Evolutionary conservation across 2,329 filamentous ascomycete genomes (phyloP), one percentile per base, ranked within the genome.

Genomic region (Cladobotryum mycophilum): DNA sequence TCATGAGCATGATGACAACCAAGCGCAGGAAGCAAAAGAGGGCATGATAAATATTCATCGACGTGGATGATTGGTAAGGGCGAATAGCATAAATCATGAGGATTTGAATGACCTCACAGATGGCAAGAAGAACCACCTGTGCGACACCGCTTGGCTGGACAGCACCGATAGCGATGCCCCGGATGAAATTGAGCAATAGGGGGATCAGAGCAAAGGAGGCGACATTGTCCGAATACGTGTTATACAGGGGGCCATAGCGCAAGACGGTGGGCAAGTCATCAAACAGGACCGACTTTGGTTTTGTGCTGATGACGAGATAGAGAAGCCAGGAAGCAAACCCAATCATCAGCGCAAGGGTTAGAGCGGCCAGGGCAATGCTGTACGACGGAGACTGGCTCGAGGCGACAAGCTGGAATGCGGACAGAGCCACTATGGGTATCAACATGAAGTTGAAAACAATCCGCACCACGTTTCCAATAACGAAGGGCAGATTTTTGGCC

Each of bases 1-100:
- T 81, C 75, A 88, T 89, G 49, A 92, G 72, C 49, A 92, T 73
- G 43, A 90, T 79, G 0, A 86, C 86, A 44, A 88, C 70, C 33
- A 96, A 84, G 34, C 93, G 84, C 13, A 95, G 74, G 2, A 79
- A 72, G 1, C 90, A 82, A 67, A 96, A 96, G 55, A 90, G 82
- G 2, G 86, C 88, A 61, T 97, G 91, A 59, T 96, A 96, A 9
- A 89, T 82, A 64, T 97, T 97, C 93, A 99, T 99, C 25, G 92
- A 96, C 0, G 93, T 97, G 18, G 91, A 84, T 2, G 85, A 84
- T 54, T 92, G 85, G 62, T 95, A 99, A 0, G 93, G 93, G 14
- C 88, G 84, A 72, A 97, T 95, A 7, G 89, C 89, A 60, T 93
- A 85, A 4, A 97, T 73, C 0, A 91, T 92, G 41, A 97, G 75